These are phyloP conservation scores for Salix suchowensis DNA, from an alignment of 345 rosid genomes.

Conservation along the genomic window DNA sequence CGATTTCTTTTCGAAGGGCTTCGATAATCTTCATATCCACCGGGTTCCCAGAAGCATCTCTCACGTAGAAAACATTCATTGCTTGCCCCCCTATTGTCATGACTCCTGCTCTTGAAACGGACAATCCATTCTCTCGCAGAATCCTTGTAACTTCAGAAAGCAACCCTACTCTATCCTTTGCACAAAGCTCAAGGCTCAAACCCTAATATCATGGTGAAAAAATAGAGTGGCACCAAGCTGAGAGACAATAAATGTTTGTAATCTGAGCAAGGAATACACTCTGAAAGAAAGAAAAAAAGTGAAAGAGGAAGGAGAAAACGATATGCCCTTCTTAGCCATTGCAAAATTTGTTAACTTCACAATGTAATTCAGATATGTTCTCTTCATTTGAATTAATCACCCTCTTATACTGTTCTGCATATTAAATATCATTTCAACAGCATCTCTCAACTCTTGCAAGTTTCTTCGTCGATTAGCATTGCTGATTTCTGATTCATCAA, in stretches of 20 bases:
- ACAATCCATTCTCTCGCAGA: constrained; percentile 75
- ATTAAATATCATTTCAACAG: not conserved
- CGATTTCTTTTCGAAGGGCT: constrained; percentile 74
- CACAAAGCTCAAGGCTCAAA: constrained; percentile 73
- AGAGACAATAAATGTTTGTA: not conserved
- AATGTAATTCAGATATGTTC: not conserved
- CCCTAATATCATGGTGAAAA: constrained; percentile 42
- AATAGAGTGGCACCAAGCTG: not conserved
- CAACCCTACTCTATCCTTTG: constrained; percentile 81
- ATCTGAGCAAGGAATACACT: not conserved
- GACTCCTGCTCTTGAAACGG: constrained; percentile 81
- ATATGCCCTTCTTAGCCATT: too few species aligned
- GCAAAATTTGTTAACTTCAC: too few species aligned
- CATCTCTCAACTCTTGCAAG: not conserved
- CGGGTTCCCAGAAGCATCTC: constrained; percentile 81
- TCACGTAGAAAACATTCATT: constrained; percentile 74
- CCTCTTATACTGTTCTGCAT: not conserved
- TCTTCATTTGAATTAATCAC: not conserved
- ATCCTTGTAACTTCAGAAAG: constrained; percentile 83
- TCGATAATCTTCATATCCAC: constrained; percentile 75
- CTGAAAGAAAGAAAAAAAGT: not conserved
- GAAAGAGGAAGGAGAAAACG: too few species aligned
- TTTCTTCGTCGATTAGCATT: not conserved
- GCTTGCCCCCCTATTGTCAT: constrained; percentile 84
- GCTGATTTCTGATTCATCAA: not conserved